Evolutionary conservation across 345 rosid species (phyloP), one percentile per base, ranked within the genome.

Genomic region (Hibiscus trionum): DNA sequence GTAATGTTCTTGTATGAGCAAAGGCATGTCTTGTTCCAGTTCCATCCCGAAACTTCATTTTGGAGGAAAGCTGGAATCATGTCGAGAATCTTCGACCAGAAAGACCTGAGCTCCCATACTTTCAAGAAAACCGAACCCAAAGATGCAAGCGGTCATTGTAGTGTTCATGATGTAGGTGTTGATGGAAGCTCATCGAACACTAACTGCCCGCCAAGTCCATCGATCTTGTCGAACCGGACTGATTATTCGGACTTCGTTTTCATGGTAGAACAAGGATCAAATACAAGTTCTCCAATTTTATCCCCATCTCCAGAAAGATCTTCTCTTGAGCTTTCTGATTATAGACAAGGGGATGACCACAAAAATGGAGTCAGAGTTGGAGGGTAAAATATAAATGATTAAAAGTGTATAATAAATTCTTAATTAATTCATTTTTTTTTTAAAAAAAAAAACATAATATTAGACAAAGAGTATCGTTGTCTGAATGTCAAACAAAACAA

Each of bases 71-170:
- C 79, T 39, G 59, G 2, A 24, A 16, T 15, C 15, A 49, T 84
- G 72, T 39, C 71, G 2, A 72, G 70, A 80, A 72, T 59, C 75
- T 84, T 80, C 4, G 60, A 80, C 76, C 76, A 72, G 57, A 85
- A 61, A 76, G 88, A 85, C 70, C 46, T 29, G 21, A 75, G 42
- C 39, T 74, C 86, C 1, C 84, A 80, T 72, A 68, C 70, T 31
- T 82, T 77, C 71, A 77, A 17, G 68, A 75, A 67, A 19, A 39
- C 44, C 7, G 69, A 49, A 27, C 0, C 37, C 12, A 2, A 8
- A 72, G 63, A 69, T 7, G 63, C 33, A 62, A 64, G 44, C 33
- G 56, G 26, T 56, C 27, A 6, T 26, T 12, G 11, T 5, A 17
- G 63, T 33, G 66, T 46, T 60, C 80, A 78, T 17, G 44, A 39